Evolutionary conservation across 768 basidiomycete species (phyloP).

Genomic region (Lenzites betulinus): DNA sequence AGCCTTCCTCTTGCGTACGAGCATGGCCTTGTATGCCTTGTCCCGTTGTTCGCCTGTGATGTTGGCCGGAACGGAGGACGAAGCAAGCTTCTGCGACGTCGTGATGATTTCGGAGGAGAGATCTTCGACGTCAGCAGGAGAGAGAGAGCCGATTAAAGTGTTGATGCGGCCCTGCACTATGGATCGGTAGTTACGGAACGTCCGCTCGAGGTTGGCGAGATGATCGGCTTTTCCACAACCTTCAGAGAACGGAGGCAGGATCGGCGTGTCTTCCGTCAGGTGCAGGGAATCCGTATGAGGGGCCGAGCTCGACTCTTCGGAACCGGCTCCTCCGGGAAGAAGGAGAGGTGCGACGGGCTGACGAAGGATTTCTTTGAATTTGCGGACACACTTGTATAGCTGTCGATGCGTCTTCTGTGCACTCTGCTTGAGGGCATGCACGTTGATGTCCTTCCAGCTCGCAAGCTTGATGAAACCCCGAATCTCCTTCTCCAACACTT

Average conservation of each 20-base stretch:
- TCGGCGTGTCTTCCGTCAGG: neutral
- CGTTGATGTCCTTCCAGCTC: constrained; percentile 97
- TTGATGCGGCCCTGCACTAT: constrained; percentile 47
- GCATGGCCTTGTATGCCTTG: constrained; percentile 70
- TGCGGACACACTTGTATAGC: constrained; percentile 86
- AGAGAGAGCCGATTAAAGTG: constrained; percentile 42
- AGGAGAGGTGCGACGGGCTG: constrained; percentile 51
- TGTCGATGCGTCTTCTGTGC: constrained; percentile 90
- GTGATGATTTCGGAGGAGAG: constrained; percentile 64
- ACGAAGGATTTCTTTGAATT: constrained; percentile 88
- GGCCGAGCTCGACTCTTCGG: neutral
- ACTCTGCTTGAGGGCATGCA: constrained; percentile 89
- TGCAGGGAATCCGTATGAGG: neutral
- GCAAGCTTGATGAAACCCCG: constrained; percentile 89
- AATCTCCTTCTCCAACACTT: constrained; percentile 75
- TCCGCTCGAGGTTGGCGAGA: constrained; percentile 50
- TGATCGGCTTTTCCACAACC: constrained; percentile 34
- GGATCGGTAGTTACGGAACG: constrained; percentile 50
- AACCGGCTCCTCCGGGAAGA: neutral
- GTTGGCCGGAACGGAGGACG: constrained; percentile 43
- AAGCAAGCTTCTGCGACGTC: constrained; percentile 58
- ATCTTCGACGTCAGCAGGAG: constrained; percentile 51
- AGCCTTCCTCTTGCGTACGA: constrained; percentile 84
- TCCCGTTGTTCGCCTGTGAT: constrained; percentile 50
- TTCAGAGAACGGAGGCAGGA: constrained; percentile 11